These are phyloP conservation scores for Mentha longifolia DNA, from an alignment of 257 asterid species.

Conservation along the genomic window DNA sequence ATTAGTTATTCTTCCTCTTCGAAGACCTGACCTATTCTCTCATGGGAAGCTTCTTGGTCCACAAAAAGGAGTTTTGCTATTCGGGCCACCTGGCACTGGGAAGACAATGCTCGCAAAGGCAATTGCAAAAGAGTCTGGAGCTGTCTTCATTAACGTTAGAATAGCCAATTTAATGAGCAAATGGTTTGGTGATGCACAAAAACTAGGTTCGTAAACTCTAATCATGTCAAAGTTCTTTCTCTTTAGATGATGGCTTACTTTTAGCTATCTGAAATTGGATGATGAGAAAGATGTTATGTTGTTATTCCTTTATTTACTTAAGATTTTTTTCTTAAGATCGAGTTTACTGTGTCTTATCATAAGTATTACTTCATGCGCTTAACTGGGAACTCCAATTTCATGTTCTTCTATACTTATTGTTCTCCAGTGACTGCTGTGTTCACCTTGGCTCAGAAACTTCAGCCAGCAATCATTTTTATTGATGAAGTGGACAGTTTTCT, in stretches of 20 bases:
- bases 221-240: constrained; percentile 21
- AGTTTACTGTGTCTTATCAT: not conserved
- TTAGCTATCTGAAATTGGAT: constrained; percentile 9
- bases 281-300: constrained; percentile 1
- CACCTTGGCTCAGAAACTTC: constrained; percentile 88
- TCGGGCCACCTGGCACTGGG: constrained; percentile 98
- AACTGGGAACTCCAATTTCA: not conserved
- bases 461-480: constrained; percentile 92
- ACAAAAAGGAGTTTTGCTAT: constrained; percentile 87
- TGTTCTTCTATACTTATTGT: constrained; percentile 12
- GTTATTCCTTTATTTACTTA: not conserved
- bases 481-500: constrained; percentile 96
- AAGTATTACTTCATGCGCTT: constrained; percentile 1
- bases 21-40: constrained; percentile 83
- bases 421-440: constrained; percentile 86
- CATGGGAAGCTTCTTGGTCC: constrained; percentile 93
- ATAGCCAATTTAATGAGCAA: constrained; percentile 91
- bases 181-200: constrained; percentile 97
- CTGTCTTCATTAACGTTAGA: constrained; percentile 84
- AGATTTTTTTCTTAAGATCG: not conserved
- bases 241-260: not conserved
- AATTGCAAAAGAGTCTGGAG: constrained; percentile 91
- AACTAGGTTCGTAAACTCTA: constrained; percentile 61
- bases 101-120: constrained; percentile 99
- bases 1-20: constrained; percentile 83